Evolutionary conservation across 345 rosid genomes (phyloP), one percentile per base, ranked within the genome.

Genomic region (Cardiospermum halicacabum): DNA sequence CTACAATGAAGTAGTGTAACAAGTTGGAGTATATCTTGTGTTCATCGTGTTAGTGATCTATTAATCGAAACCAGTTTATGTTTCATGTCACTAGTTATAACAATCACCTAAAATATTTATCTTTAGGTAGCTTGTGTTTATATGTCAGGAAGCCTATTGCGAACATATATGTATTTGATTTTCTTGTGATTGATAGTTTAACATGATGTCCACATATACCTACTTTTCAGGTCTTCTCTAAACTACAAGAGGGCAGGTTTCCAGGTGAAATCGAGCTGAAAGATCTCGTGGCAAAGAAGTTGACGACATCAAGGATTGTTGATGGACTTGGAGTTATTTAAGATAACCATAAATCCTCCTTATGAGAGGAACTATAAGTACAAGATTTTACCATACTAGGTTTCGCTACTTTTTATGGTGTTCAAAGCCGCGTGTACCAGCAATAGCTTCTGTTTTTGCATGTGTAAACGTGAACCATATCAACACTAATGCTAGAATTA

Each of bases 181-280:
- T 15, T 39, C 3, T 3, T 34, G 15, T 39, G 13, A 39, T 11
- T 39, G 13, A 39, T 9, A 39, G 43, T 39, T 9, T 39, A 9
- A 39, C 43, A 9, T 3, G 3, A 39, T 9, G 6, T 11, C 30
- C 36, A 24, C 6, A 1, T 15, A 32, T 15, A 12, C 37, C n/a
- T 13, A 12, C 36, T 18, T 65, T 68, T 26, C 74, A 89, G 98
- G 89, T 89, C 55, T 89, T 80, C 78, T 92, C 98, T 27, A 92
- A 92, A 64, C 72, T 83, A 75, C 78, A 73, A 76, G 89, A 84
- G 77, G 93, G 82, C 64, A 84, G 96, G 61, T 89, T 89, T 69
- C 96, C 96, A 0, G 96, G 96, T 13, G 96, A 89, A 74, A 87
- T 89, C 26, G 96, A 92, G 70, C 70, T 89, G 37, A 81, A 80